These are phyloP conservation scores for Cadophora sp. DNA, from an alignment of 2,329 filamentous ascomycete species.

Conservation along the genomic window DNA sequence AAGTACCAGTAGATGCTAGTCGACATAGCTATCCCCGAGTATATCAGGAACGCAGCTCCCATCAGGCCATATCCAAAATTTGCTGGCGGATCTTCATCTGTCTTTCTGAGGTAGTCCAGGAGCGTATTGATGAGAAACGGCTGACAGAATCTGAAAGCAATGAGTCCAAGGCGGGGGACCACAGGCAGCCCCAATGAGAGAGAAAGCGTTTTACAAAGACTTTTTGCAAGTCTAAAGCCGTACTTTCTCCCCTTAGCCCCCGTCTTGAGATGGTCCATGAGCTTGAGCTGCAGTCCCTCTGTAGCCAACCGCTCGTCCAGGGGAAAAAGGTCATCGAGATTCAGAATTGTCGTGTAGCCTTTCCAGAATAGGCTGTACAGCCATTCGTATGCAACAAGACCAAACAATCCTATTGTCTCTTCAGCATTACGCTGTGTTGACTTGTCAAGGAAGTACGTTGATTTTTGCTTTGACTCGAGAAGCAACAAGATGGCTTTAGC, in stretches of 20 bases:
- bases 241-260: constrained; percentile 24
- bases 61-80: constrained; percentile 35
- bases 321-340: constrained; percentile 38
- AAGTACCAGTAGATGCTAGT: constrained; percentile 39
- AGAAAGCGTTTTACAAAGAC: constrained; percentile 26
- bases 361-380: constrained; percentile 43
- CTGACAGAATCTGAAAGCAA: constrained; percentile 36
- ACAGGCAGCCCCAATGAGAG: constrained; percentile 18
- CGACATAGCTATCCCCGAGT: constrained; percentile 36
- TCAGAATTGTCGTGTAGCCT: constrained; percentile 43
- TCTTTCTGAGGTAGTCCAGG: constrained; percentile 34
- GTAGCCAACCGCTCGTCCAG: constrained; percentile 27
- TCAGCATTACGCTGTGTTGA: constrained; percentile 15
- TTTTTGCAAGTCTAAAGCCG: constrained; percentile 32
- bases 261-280: constrained; percentile 20
- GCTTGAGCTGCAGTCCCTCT: constrained; percentile 18
- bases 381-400: constrained; percentile 44
- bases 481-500: constrained; percentile 29
- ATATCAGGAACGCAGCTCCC: constrained; percentile 30
- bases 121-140: constrained; percentile 26
- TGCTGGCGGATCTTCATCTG: not conserved
- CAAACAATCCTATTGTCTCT: constrained; percentile 45
- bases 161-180: constrained; percentile 29
- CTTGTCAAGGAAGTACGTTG: constrained; percentile 16
- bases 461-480: constrained; percentile 31